phyloP scores from a whole-genome alignment of 2,329 filamentous ascomycete genomes.

The Chaetomiaceae sp. region DNA sequence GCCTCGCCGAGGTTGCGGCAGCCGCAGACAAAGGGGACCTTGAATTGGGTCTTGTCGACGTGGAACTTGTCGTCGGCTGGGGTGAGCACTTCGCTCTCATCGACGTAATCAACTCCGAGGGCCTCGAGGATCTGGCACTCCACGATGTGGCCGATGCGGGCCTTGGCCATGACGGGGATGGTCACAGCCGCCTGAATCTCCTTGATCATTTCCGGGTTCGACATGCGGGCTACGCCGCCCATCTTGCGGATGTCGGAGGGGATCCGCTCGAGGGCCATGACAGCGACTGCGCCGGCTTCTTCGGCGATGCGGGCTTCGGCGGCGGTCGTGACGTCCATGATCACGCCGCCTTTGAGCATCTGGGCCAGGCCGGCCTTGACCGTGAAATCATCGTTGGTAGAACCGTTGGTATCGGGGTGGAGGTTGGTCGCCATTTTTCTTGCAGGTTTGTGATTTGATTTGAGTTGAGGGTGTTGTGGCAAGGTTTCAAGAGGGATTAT shows the following conservation, averaged over 20 bases:
- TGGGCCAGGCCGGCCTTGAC: slow-evolving; percentile 94
- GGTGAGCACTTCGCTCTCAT: slow-evolving; percentile 96
- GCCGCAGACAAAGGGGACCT: slow-evolving; percentile 89
- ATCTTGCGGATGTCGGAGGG: slow-evolving; percentile 91
- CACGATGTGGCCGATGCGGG: slow-evolving; percentile 94
- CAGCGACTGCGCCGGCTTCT: slow-evolving; percentile 89
- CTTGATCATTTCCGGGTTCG: slow-evolving; percentile 88
- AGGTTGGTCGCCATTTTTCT: slow-evolving; percentile 13
- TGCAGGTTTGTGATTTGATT: no score
- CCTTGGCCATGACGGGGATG: slow-evolving; percentile 99
- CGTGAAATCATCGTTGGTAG: slow-evolving; percentile 54
- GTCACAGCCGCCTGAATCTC: slow-evolving; percentile 93
- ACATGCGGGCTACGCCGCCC: slow-evolving; percentile 96
- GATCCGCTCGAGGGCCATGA: slow-evolving; percentile 98
- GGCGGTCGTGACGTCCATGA: slow-evolving; percentile 97
- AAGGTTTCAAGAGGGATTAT: no score
- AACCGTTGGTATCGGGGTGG: slow-evolving; percentile 2
- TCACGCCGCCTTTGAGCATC: slow-evolving; percentile 98
- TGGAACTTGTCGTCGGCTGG: slow-evolving; percentile 88
- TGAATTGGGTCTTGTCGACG: slow-evolving; percentile 81
- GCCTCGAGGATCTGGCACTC: slow-evolving; percentile 98
- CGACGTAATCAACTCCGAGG: slow-evolving; percentile 94
- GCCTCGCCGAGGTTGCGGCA: slow-evolving; percentile 94
- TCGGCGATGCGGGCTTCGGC: slow-evolving; percentile 95
- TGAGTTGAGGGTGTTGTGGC: background rate